A percentile compares a stretch with the other conserved stretches of the same genome.
These are phyloP conservation scores for Tulasnella calospora DNA, from an alignment of 768 basidiomycete species.

Conservation along the genomic window DNA sequence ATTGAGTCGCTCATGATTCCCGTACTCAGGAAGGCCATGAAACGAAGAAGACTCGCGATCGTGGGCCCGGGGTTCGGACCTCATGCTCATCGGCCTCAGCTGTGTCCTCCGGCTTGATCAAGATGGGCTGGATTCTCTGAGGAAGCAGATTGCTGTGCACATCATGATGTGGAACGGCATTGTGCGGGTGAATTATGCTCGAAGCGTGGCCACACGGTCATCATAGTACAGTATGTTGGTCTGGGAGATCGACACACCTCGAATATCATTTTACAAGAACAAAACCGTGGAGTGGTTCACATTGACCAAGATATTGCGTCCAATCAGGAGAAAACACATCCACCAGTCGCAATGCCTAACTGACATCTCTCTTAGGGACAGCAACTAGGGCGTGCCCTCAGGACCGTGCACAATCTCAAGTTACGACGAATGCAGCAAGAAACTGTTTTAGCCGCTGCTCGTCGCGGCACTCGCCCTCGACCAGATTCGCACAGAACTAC, in stretches of 20 bases:
- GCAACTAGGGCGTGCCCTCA: conserved; percentile 46
- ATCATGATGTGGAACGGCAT: no score
- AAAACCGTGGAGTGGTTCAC: conserved; percentile 82
- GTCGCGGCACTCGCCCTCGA: neutral
- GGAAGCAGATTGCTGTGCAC: no score
- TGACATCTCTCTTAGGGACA: conserved; percentile 57
- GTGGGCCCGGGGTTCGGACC: no score
- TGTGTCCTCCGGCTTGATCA: no score
- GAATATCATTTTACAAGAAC: conserved; percentile 85
- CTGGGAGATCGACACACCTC: conserved; percentile 88
- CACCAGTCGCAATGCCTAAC: neutral
- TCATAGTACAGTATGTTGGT: conserved; percentile 90
- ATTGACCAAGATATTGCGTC: conserved; percentile 97
- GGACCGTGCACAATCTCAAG: conserved; percentile 76
- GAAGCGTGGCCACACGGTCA: conserved; percentile 90
- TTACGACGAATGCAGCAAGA: conserved; percentile 34
- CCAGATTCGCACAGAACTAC: neutral
- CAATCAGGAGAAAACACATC: conserved; percentile 61
- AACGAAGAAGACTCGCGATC: no score
- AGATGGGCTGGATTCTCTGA: no score
- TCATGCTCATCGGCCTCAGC: no score
- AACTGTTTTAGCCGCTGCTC: neutral
- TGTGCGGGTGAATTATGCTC: conserved; percentile 82
- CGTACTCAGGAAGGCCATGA: no score
- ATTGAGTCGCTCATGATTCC: no score